These are phyloP conservation scores for Lecanicillium sp. DNA, from an alignment of 2,329 filamentous ascomycete genomes.

Conservation along the genomic window DNA sequence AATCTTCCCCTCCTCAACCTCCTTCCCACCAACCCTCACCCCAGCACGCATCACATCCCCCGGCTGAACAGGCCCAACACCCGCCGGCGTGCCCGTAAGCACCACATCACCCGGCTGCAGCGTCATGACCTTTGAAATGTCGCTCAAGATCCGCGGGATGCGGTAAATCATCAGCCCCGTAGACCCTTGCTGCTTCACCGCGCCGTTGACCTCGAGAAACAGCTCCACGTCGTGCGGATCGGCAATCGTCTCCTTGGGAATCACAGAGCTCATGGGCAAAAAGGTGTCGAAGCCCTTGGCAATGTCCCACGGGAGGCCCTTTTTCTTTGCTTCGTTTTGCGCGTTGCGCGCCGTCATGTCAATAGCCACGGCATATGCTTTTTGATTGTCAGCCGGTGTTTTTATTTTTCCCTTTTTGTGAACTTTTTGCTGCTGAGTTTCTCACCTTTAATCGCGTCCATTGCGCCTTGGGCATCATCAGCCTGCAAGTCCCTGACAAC, in stretches of 20 bases:
- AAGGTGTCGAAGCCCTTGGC: conserved; percentile 98
- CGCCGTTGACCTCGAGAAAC: conserved; percentile 74
- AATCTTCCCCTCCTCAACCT: conserved; percentile 76
- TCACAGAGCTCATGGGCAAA: conserved; percentile 74
- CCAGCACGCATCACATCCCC: conserved; percentile 86
- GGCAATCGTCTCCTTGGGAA: conserved; percentile 70
- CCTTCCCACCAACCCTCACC: conserved; percentile 69
- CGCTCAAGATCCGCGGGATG: conserved; percentile 78
- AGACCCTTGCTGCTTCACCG: conserved; percentile 72
- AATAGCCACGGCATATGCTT: conserved; percentile 85
- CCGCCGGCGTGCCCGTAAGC: conserved; percentile 94
- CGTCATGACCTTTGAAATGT: conserved; percentile 93
- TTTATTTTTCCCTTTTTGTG: too few species aligned
- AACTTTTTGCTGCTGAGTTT: too few species aligned
- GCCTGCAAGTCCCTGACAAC: conserved; percentile 65
- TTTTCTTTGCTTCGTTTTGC: conserved; percentile 94
- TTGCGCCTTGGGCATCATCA: conserved; percentile 63
- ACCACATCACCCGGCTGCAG: conserved; percentile 87
- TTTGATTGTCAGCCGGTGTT: too few species aligned
- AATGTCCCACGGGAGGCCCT: conserved; percentile 92
- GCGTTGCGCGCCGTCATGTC: conserved; percentile 97
- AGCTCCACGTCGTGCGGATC: conserved; percentile 86
- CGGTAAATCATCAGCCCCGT: conserved; percentile 93
- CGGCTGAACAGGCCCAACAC: conserved; percentile 75
- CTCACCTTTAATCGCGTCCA: conserved; percentile 74